These are phyloP conservation scores for Auriculariales sp. DNA, from an alignment of 768 basidiomycete genomes.

Conservation along the genomic window DNA sequence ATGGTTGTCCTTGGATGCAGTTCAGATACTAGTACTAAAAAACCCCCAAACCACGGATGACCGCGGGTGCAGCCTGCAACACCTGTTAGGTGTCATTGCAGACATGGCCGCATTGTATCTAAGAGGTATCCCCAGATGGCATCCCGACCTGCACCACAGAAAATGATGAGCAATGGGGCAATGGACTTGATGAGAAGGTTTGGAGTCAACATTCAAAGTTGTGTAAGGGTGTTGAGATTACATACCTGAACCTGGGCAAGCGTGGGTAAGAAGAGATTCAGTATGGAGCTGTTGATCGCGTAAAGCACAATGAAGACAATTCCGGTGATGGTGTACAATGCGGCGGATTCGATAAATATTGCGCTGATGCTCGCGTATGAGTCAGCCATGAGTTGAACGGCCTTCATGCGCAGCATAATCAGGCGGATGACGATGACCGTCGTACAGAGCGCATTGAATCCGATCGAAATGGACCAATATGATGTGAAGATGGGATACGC, in stretches of 20 bases:
- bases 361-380: constrained; percentile 15
- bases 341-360: constrained; percentile 25
- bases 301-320: constrained; percentile 19
- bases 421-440: constrained; percentile 12
- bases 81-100: too few species aligned
- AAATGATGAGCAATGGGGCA: neutral
- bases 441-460: constrained; percentile 12
- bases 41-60: too few species aligned
- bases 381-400: neutral
- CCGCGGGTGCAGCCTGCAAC: too few species aligned
- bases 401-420: constrained; percentile 10
- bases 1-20: too few species aligned
- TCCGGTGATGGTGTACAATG: constrained; percentile 14
- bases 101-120: too few species aligned
- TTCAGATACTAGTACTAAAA: too few species aligned
- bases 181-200: neutral
- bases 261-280: constrained; percentile 19
- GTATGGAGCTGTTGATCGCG: constrained; percentile 12
- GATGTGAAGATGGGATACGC: constrained; percentile 2
- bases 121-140: too few species aligned
- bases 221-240: neutral
- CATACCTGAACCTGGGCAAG: constrained; percentile 16
- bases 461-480: constrained; percentile 12
- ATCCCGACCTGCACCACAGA: too few species aligned
- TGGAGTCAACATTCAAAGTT: neutral